Base-by-base conservation (phyloP, 208 protist genomes). In the Leptomonas pyrrhocoris region DNA sequence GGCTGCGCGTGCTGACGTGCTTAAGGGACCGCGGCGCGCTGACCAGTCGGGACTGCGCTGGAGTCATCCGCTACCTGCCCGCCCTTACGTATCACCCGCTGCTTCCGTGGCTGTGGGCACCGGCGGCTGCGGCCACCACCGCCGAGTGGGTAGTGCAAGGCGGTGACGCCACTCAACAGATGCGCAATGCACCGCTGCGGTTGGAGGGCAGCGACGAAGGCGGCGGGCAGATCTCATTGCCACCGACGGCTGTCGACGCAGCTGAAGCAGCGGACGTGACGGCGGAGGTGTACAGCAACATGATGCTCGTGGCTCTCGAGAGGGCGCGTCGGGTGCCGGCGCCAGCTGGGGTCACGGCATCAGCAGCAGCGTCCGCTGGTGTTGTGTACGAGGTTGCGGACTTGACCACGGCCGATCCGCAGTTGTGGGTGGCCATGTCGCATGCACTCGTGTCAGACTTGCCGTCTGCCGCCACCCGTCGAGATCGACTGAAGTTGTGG, bases 31-130 rank as follows among this genome's bases (percentile, higher is more conserved):
- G 88, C 36, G 74, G 82, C 1, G 74, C 76, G 23, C 60, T 94
- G n/a, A 66, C 63, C 27, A 31, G 48, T 27, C n/a, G 46, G 40
- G 81, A 83, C 49, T 57, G 58, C 51, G 78, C 68, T n/a, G 71
- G 83, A 0, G 76, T 80, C 2, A 56, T 59, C 0, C 80, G 83
- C 21, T 80, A 81, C 69, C 28, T 94, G 15, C 57, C 86, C 4
- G 75, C 83, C 9, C 57, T 81, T 21, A 79, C 83, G 1, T 87
- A 78, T 59, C 70, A 60, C 13, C 64, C 72, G 15, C 55, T 77
- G 18, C 51, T 93, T 51, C 82, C 82, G 18, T 93, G 82, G 80
- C 46, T 93, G 19, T 93, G 88, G 88, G 28, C 63, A 2, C 49
- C 50, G 11, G 8, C 28, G 15, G 0, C 2, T 21, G 23, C 42